Evolutionary conservation across 768 basidiomycete genomes (phyloP).

Genomic region (Leccinum longicurvipes): DNA sequence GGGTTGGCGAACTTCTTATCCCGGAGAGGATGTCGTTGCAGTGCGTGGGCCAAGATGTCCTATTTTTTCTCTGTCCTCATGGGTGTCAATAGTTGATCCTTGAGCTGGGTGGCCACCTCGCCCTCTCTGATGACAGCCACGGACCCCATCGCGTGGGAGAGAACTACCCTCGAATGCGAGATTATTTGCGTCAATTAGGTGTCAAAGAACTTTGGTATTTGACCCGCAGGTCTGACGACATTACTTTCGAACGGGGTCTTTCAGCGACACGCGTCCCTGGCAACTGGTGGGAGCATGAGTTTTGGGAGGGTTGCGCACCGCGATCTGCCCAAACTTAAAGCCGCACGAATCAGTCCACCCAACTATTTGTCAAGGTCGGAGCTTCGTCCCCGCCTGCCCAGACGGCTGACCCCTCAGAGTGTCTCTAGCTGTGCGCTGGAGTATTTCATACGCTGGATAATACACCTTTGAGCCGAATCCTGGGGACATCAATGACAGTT

Average conservation of each 20-base stretch:
- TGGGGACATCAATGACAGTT: background rate
- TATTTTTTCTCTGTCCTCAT: slow-evolving; percentile 11
- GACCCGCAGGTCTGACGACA: slow-evolving; percentile 32
- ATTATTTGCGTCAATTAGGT: slow-evolving; percentile 61
- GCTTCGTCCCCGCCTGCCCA: slow-evolving; percentile 15
- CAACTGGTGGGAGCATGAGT: slow-evolving; percentile 56
- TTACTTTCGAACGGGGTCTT: slow-evolving; percentile 31
- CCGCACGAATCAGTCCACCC: slow-evolving; percentile 3
- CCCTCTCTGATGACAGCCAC: slow-evolving; percentile 95
- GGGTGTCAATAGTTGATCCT: slow-evolving; percentile 57
- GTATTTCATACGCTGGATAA: slow-evolving; percentile 17
- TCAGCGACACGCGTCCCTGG: slow-evolving; percentile 44
- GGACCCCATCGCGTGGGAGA: slow-evolving; percentile 84
- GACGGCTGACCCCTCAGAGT: slow-evolving; percentile 10
- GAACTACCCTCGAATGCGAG: slow-evolving; percentile 66
- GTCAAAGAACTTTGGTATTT: slow-evolving; percentile 69
- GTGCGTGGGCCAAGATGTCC: slow-evolving; percentile 42
- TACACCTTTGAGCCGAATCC: slow-evolving; percentile 6
- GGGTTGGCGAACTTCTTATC: slow-evolving; percentile 83
- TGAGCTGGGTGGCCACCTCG: slow-evolving; percentile 66
- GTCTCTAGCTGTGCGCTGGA: slow-evolving; percentile 11
- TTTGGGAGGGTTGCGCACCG: slow-evolving; percentile 43
- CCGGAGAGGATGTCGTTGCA: slow-evolving; percentile 71
- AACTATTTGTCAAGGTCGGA: slow-evolving; percentile 22
- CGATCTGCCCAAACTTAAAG: slow-evolving; percentile 14